phyloP scores from a whole-genome alignment of 305 asterid species.

The Fraxinus angustifolia region DNA sequence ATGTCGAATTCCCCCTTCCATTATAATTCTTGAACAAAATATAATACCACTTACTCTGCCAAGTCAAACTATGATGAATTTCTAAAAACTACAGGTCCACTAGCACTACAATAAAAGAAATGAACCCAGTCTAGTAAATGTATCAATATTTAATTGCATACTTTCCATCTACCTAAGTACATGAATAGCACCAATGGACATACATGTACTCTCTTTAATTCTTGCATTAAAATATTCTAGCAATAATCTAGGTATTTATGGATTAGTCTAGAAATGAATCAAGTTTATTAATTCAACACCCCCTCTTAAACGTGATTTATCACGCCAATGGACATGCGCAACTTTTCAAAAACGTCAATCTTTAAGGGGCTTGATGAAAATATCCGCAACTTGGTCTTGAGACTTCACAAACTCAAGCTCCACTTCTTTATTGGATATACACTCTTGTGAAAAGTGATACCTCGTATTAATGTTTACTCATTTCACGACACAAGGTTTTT shows the following conservation, averaged over 20 bases:
- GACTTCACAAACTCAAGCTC: background rate
- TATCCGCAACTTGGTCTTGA: background rate
- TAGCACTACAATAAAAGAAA: background rate
- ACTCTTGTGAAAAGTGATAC: background rate
- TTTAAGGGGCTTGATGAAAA: no score
- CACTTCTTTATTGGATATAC: background rate
- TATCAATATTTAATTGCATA: background rate
- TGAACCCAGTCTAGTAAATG: background rate
- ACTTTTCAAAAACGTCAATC: background rate
- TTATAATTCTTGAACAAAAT: background rate
- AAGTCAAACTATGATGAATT: background rate
- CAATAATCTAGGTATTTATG: background rate
- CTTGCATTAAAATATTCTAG: background rate
- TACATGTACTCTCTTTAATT: background rate
- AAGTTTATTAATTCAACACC: background rate
- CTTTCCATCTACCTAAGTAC: background rate
- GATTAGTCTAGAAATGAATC: background rate
- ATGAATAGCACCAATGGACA: background rate
- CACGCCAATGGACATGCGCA: background rate
- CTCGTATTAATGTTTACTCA: background rate
- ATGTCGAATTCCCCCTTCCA: background rate
- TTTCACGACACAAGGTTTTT: background rate
- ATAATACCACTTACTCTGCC: background rate
- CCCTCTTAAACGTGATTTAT: background rate
- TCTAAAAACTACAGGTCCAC: background rate